Percentiles rank a stretch among this genome's conserved stretches.
Evolutionary conservation across 257 asterid genomes (phyloP).

Genomic region (Solanum arcanum): DNA sequence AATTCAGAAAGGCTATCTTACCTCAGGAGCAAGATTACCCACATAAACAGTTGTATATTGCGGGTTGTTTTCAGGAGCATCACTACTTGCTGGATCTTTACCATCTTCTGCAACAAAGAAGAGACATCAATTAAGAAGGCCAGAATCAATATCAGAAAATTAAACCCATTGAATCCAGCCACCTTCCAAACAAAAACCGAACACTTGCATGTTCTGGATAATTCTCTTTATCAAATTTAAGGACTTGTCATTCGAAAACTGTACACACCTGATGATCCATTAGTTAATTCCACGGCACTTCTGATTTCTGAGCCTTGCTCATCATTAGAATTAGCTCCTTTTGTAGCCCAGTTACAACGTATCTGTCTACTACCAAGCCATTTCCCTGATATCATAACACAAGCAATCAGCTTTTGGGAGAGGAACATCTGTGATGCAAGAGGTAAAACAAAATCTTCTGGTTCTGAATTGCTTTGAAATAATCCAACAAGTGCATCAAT

Average conservation of each 20-base stretch:
- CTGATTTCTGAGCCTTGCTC: conserved; percentile 68
- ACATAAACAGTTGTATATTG: conserved; percentile 86
- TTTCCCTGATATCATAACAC: conserved; percentile 36
- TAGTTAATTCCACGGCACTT: conserved; percentile 72
- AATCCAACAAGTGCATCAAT: background rate
- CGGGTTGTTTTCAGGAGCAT: conserved; percentile 88
- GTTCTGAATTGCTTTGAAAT: background rate
- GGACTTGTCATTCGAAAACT: background rate
- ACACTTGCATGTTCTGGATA: background rate
- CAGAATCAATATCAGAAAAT: background rate
- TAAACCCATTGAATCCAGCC: background rate
- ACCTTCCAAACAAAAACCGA: background rate
- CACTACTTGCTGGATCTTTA: conserved; percentile 57
- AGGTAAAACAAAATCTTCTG: background rate
- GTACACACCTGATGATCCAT: conserved; percentile 59
- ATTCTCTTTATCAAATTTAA: background rate
- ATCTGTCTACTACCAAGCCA: conserved; percentile 97
- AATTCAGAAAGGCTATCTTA: conserved; percentile 1
- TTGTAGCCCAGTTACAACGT: conserved; percentile 96
- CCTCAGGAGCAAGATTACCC: conserved; percentile 96
- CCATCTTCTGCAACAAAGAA: conserved; percentile 57
- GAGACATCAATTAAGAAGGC: background rate
- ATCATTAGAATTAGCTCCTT: conserved; percentile 71
- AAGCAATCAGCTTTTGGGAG: background rate
- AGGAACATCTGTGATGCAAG: background rate